These are phyloP conservation scores for Croton setiger DNA, from an alignment of 441 rosid species.

Conservation along the genomic window DNA sequence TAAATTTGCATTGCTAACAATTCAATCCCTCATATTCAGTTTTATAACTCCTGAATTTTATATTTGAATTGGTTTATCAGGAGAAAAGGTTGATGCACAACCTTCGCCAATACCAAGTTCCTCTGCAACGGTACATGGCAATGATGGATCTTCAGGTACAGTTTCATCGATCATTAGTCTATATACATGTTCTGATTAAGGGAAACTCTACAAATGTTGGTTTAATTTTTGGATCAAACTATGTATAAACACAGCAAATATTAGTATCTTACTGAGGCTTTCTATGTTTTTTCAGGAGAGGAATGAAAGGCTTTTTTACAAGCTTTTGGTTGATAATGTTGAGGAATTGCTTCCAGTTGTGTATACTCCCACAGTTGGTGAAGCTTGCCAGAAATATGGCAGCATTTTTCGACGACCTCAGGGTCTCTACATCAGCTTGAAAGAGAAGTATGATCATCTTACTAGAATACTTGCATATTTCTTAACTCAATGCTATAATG, in stretches of 20 bases:
- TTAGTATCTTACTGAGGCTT: no score
- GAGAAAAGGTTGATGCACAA: slow-evolving; percentile 79
- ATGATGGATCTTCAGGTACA: slow-evolving; percentile 95
- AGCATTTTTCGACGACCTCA: slow-evolving; percentile 93
- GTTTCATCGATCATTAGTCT: slow-evolving; percentile 3
- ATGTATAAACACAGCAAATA: neutral
- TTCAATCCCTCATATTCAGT: neutral
- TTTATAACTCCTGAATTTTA: neutral
- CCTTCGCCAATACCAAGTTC: slow-evolving; percentile 84
- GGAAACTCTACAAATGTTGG: neutral
- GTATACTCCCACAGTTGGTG: slow-evolving; percentile 97
- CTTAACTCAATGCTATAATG: slow-evolving; percentile 13
- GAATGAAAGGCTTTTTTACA: slow-evolving; percentile 89
- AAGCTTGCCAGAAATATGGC: slow-evolving; percentile 98
- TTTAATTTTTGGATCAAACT: neutral
- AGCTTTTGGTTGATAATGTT: slow-evolving; percentile 85
- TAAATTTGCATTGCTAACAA: neutral
- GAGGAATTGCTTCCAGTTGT: slow-evolving; percentile 96
- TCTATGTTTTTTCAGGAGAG: slow-evolving; percentile 58
- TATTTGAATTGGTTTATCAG: slow-evolving; percentile 32
- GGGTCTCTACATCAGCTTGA: slow-evolving; percentile 91
- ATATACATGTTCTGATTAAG: neutral
- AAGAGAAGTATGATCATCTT: slow-evolving; percentile 59
- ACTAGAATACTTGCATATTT: neutral
- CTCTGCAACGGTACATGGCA: slow-evolving; percentile 84